These are phyloP conservation scores for Afroboletus lepidellus DNA, from an alignment of 1,284 basidiomycete genomes.

Conservation along the genomic window DNA sequence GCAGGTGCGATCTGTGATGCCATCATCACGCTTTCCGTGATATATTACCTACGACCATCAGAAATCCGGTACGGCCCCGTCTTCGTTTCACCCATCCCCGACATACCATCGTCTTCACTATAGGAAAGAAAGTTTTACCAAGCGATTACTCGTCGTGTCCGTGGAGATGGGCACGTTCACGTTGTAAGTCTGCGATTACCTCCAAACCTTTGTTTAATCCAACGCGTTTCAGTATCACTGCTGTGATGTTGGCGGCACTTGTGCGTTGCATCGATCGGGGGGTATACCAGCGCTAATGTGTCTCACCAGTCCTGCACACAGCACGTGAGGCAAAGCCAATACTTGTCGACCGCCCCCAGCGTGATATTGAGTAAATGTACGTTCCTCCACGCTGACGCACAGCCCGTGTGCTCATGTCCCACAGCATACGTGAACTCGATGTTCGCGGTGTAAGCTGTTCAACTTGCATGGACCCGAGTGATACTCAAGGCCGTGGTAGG, in stretches of 20 bases:
- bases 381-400: background rate
- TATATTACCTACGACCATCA: conserved; percentile 13
- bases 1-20: conserved; percentile 17
- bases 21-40: conserved; percentile 13
- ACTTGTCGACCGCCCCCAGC: conserved; percentile 8
- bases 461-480: background rate
- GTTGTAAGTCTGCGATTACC: conserved; percentile 5
- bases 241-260: conserved; percentile 8
- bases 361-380: conserved; percentile 17
- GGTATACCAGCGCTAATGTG: background rate
- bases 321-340: background rate
- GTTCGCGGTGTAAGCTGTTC: conserved; percentile 18
- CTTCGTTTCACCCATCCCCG: no score
- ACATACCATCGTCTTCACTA: background rate
- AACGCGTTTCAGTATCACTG: conserved; percentile 5
- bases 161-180: conserved; percentile 19
- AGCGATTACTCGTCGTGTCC: conserved; percentile 11
- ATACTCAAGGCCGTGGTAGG: conserved; percentile 2
- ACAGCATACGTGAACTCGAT: conserved; percentile 21
- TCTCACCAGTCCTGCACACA: conserved; percentile 7
- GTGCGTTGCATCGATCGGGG: background rate
- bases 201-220: background rate
- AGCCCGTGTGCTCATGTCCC: background rate
- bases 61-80: conserved; percentile 7
- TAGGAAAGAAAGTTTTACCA: conserved; percentile 4